These are phyloP conservation scores for Melastoma candidum DNA, from an alignment of 441 rosid genomes.

Conservation along the genomic window DNA sequence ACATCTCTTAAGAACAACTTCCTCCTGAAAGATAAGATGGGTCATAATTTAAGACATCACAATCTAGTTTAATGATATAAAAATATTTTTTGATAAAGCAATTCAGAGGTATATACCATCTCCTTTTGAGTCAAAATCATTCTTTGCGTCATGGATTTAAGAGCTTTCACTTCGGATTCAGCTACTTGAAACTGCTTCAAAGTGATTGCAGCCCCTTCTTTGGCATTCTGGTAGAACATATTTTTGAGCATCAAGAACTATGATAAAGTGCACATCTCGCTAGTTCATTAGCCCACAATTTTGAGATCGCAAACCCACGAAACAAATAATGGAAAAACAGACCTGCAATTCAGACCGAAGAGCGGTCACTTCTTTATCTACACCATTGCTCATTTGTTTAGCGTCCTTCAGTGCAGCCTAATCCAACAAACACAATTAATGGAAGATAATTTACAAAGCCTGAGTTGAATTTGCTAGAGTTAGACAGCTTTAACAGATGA, in stretches of 20 bases:
- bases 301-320: too few relatives aligned
- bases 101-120: constrained; percentile 35
- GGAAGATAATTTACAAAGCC: too few relatives aligned
- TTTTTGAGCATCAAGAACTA: constrained; percentile 1
- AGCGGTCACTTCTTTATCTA: constrained; percentile 39
- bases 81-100: not conserved
- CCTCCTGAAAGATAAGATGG: constrained; percentile 42
- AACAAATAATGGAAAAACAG: too few relatives aligned
- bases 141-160: constrained; percentile 61
- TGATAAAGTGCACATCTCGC: not conserved
- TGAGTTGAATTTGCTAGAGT: too few relatives aligned
- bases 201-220: constrained; percentile 36
- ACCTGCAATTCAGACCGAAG: constrained; percentile 62
- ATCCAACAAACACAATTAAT: too few relatives aligned
- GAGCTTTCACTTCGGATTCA: constrained; percentile 54
- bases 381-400: constrained; percentile 38
- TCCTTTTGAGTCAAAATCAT: constrained; percentile 74
- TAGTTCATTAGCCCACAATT: too few relatives aligned
- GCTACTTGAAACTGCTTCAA: constrained; percentile 46
- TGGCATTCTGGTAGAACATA: constrained; percentile 34
- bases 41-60: constrained; percentile 5
- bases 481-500: too few relatives aligned
- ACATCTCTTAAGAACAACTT: constrained; percentile 75
- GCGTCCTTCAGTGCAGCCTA: constrained; percentile 67
- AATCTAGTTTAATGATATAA: not conserved